Evolutionary conservation across 441 rosid genomes (phyloP).

Genomic region (Cnidoscolus chayamansa): DNA sequence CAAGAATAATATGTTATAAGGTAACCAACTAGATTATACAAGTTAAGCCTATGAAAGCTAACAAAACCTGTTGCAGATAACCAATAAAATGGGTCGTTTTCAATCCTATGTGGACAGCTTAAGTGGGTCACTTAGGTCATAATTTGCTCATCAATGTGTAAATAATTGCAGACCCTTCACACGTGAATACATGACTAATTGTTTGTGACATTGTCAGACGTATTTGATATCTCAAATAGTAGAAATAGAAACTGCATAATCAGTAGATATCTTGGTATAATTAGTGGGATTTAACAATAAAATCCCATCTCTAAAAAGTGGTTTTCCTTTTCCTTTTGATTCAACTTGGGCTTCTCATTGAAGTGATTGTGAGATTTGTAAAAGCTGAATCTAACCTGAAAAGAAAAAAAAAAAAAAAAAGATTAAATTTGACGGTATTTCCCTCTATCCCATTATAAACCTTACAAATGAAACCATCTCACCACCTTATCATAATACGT

Average conservation of each 20-base stretch:
- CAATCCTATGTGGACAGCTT: neutral
- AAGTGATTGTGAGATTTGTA: neutral
- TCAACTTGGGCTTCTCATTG: neutral
- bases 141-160: neutral
- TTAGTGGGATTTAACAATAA: neutral
- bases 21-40: no score
- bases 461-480: neutral
- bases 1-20: no score
- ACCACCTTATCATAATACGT: neutral
- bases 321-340: neutral
- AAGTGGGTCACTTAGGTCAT: neutral
- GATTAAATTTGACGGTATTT: constrained; percentile 1
- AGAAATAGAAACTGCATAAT: neutral
- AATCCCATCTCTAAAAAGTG: neutral
- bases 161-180: neutral
- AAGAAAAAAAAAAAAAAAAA: neutral
- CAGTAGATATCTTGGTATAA: no score
- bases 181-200: constrained; percentile 4
- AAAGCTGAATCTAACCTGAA: neutral
- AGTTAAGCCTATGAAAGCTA: no score
- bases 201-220: neutral
- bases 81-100: no score
- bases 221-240: neutral
- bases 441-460: neutral
- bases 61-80: no score